A percentile compares a stretch with the other conserved stretches of the same genome.
Conservation (phyloP, 2,329 filamentous ascomycete species). For the Fusarium compactum region DNA sequence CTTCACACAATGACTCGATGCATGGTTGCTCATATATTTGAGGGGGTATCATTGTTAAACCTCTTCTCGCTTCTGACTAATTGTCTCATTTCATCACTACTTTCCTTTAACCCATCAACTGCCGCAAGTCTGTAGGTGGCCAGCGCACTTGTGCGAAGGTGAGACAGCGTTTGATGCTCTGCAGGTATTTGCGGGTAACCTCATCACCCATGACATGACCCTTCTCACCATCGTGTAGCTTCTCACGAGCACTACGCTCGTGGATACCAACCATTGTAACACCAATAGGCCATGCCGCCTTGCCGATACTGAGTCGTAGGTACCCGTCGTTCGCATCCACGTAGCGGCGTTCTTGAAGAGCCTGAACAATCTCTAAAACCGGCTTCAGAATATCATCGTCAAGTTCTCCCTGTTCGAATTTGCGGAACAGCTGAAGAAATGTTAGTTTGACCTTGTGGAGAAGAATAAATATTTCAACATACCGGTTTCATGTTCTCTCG, state of each 20-base stretch:
- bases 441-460: neutral
- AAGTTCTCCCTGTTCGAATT: conserved; percentile 84
- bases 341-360: conserved; percentile 90
- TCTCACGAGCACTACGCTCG: conserved; percentile 94
- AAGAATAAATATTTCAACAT: conserved; percentile 43
- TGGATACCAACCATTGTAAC: conserved; percentile 99
- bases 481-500: conserved; percentile 86
- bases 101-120: conserved; percentile 81
- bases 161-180: conserved; percentile 96
- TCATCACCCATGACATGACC: conserved; percentile 99
- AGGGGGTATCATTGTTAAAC: conserved; percentile 42
- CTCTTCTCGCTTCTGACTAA: neutral
- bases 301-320: conserved; percentile 90
- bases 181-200: conserved; percentile 92
- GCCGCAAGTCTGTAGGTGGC: conserved; percentile 91
- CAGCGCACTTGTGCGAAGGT: conserved; percentile 97
- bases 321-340: conserved; percentile 98
- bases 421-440: conserved; percentile 77
- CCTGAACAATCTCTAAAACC: conserved; percentile 90
- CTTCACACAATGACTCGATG: neutral
- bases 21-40: conserved; percentile 1
- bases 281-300: conserved; percentile 98
- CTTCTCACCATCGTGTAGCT: conserved; percentile 87
- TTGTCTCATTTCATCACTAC: neutral
- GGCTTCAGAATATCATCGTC: conserved; percentile 84